Evolutionary conservation across 2,329 filamentous ascomycete genomes (phyloP), one percentile per base, ranked within the genome.

Genomic region (Chaetomiaceae sp.): DNA sequence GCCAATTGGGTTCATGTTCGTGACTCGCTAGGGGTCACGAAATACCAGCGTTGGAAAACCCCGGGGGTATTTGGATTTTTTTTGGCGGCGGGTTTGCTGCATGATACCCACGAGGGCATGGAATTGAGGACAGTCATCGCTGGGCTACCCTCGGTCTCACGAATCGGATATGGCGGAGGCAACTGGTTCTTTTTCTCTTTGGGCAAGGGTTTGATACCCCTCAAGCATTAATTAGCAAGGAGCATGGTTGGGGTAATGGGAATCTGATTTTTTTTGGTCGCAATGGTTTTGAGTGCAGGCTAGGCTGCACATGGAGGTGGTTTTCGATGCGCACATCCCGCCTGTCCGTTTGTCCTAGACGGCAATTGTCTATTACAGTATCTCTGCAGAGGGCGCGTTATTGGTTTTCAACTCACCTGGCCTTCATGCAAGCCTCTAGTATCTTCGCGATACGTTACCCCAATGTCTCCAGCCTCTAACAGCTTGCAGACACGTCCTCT

Each of bases 181-280:
- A 20, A 45, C 30, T 33, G 36, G 3, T 34, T 34, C 21, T 43
- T 11, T 44, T n/a, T n/a, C n/a, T n/a, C 14, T 20, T 48, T 18
- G 45, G 44, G 14, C 9, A 43, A 44, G 16, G 40, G 18, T 20
- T 44, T 53, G 51, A 48, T 53, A 53, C 43, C 42, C 41, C 36
- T 34, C 16, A 29, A 30, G 20, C 29, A 37, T 42, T 40, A 6
- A 4, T 41, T 46, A 36, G 43, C 30, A 48, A 40, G 33, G 40
- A 30, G 41, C 48, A 45, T n/a, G 25, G 23, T 2, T 18, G 13
- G n/a, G 50, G 50, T 36, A 52, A 47, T 46, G 36, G 18, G 21
- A 29, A 30, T 36, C 5, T 34, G 20, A 5, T 27, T 47, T 47
- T 34, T 41, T 14, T 27, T 13, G 18, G 18, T 21, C 36, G 20